Base-by-base conservation (phyloP, 2,329 filamentous ascomycete species). In the Huntiella savannae region DNA sequence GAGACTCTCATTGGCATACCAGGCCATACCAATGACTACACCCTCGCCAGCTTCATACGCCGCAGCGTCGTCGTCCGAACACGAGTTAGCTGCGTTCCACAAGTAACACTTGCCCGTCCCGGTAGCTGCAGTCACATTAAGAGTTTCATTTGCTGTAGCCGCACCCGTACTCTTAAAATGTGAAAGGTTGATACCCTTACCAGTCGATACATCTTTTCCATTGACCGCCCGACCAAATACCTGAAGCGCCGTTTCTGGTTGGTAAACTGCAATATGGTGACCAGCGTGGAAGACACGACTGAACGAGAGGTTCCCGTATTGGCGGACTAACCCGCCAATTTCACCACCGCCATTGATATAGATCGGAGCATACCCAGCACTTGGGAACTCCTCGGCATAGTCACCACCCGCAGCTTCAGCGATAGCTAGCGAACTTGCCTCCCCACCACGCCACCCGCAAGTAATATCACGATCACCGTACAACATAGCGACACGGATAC, bases 231-330 rank as follows among this genome's bases (percentile, higher is more conserved):
- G 69, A 22, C 71, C 68, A 54, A 80, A 79, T 35, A 78, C 61
- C 51, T 70, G 67, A 48, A 77, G 66, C 2, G 71, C 63, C 3
- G 73, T 74, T 55, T 71, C 63, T 10, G 75, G 75, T 59, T 79
- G 75, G 55, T 74, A 75, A 45, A 67, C 70, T 0, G 74, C 67
- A 1, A 77, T 69, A 44, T 74, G 68, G 54, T 82, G 77, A 1
- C 78, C 77, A 12, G 76, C 68, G 54, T 80, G 71, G 57, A 77
- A 81, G 41, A 82, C 66, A 5, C 77, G 68, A 46, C 72, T 73
- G 57, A 82, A 82, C 12, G 70, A 75, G 46, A 82, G 69, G 53
- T 87, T 87, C 8, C 79, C 82, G 54, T 75, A 82, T 58, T 91
- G 82, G 3, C 82, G 72, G 0, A 84, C 82, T 47, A 74, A 71